Evolutionary conservation across 2,329 filamentous ascomycete species (phyloP).

Genomic region (Leptographium flavum): DNA sequence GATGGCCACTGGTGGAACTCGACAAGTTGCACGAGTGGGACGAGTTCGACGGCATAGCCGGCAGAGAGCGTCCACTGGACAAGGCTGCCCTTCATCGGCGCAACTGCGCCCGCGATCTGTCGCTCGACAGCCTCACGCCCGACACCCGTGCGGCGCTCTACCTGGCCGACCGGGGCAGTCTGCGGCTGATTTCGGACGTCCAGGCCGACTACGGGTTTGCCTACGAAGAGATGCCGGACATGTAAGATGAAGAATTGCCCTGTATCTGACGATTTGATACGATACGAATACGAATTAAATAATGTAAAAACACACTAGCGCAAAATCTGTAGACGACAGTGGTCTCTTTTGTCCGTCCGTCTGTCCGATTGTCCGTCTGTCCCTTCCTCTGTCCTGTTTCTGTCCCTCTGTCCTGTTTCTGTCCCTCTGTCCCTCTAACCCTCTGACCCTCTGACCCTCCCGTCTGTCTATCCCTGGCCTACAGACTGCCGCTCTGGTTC

Average conservation of each 20-base stretch:
- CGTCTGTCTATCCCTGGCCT: no score
- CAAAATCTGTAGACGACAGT: not conserved
- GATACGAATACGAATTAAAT: no score
- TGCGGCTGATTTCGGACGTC: constrained; percentile 3
- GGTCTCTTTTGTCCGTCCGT: no score
- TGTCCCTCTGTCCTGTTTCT: no score
- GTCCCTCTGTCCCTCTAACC: no score
- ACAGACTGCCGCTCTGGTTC: constrained; percentile 1
- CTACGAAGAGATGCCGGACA: constrained; percentile 12
- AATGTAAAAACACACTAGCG: not conserved
- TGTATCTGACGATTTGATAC: not conserved
- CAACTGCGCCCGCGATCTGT: constrained; percentile 7
- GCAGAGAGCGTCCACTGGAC: not conserved
- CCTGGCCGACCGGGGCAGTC: constrained; percentile 10
- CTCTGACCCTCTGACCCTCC: not conserved
- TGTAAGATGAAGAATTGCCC: not conserved
- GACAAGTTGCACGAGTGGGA: no score
- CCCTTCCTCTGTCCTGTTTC: no score
- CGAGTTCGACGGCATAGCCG: not conserved
- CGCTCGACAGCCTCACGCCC: constrained; percentile 6
- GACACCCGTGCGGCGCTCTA: constrained; percentile 11
- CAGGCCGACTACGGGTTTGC: constrained; percentile 9
- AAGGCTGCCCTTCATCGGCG: not conserved
- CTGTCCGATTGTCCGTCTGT: no score
- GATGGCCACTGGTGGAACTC: not conserved